These are phyloP conservation scores for Castanea crenata DNA, from an alignment of 306 rosid genomes.

Conservation along the genomic window DNA sequence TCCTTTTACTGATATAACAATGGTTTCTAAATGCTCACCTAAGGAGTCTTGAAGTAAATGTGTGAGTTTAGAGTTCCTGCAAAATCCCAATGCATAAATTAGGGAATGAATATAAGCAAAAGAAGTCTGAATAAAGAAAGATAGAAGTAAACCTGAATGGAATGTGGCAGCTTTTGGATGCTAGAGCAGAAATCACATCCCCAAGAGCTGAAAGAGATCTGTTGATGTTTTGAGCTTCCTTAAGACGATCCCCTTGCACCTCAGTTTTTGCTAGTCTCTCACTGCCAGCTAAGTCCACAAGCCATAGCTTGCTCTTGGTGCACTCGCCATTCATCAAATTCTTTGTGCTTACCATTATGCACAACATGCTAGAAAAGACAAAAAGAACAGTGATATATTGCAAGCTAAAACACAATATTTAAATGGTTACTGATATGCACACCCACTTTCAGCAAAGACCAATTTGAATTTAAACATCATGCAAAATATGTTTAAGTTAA, in stretches of 20 bases:
- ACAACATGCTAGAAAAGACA: conserved; percentile 61
- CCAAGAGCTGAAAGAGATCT: conserved; percentile 90
- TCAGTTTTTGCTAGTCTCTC: conserved; percentile 91
- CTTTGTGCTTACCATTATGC: conserved; percentile 68
- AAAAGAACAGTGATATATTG: not conserved
- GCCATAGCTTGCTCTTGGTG: conserved; percentile 91
- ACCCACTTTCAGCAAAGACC: not conserved
- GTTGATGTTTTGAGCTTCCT: conserved; percentile 87
- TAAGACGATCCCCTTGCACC: conserved; percentile 74
- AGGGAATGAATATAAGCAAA: conserved; percentile 3
- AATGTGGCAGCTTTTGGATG: conserved; percentile 78
- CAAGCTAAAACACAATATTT: conserved; percentile 2
- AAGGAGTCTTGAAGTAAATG: conserved; percentile 91
- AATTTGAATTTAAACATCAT: not conserved
- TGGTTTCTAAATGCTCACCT: conserved; percentile 37
- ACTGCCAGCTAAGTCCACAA: conserved; percentile 90
- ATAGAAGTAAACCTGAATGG: conserved; percentile 61
- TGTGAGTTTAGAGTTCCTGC: conserved; percentile 89
- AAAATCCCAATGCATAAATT: conserved; percentile 18
- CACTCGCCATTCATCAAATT: conserved; percentile 69
- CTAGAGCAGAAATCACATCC: conserved; percentile 80
- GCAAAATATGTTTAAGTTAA: not conserved
- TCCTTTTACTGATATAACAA: not conserved
- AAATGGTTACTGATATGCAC: not conserved
- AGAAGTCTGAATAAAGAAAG: conserved; percentile 5